These are phyloP conservation scores for Pleoardoris graminearum DNA, from an alignment of 2,329 filamentous ascomycete genomes.

Conservation along the genomic window DNA sequence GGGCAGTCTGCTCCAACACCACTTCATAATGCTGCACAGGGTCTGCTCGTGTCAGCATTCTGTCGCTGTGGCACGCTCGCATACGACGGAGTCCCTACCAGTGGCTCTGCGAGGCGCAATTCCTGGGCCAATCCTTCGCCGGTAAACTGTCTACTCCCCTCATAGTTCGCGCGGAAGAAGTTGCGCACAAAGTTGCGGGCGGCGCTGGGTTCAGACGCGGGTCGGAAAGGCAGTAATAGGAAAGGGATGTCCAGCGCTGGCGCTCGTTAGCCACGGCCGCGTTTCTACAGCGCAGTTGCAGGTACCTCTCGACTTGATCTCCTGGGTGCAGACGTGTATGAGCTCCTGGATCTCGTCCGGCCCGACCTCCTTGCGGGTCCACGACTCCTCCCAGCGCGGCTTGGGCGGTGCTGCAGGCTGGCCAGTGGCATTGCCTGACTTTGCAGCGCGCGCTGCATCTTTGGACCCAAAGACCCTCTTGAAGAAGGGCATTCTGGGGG, in stretches of 20 bases:
- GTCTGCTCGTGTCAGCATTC: slow-evolving; percentile 60
- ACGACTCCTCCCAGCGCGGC: slow-evolving; percentile 85
- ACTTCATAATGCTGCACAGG: slow-evolving; percentile 91
- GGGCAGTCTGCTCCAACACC: slow-evolving; percentile 94
- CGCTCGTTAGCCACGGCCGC: slow-evolving; percentile 22
- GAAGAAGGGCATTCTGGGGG: slow-evolving; percentile 43
- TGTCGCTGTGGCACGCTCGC: slow-evolving; percentile 4
- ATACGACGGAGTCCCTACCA: slow-evolving; percentile 63
- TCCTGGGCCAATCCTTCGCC: slow-evolving; percentile 80
- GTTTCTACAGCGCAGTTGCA: slow-evolving; percentile 7
- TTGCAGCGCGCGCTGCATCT: slow-evolving; percentile 36
- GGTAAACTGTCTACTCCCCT: slow-evolving; percentile 59
- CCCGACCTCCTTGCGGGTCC: slow-evolving; percentile 77
- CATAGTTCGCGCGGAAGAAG: slow-evolving; percentile 75
- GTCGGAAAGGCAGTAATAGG: slow-evolving; percentile 89
- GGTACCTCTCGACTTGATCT: slow-evolving; percentile 92
- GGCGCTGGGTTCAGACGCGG: slow-evolving; percentile 86
- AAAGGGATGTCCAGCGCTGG: slow-evolving; percentile 88
- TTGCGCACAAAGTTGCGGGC: slow-evolving; percentile 91
- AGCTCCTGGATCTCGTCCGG: slow-evolving; percentile 91
- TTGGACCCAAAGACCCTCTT: slow-evolving; percentile 46
- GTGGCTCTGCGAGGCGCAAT: slow-evolving; percentile 87
- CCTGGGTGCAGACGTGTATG: slow-evolving; percentile 79
- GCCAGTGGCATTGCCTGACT: slow-evolving; percentile 28
- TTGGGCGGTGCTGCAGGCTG: slow-evolving; percentile 58